Evolutionary conservation across 768 basidiomycete genomes (phyloP).

Genomic region (Lactarius pseudohatsudake): DNA sequence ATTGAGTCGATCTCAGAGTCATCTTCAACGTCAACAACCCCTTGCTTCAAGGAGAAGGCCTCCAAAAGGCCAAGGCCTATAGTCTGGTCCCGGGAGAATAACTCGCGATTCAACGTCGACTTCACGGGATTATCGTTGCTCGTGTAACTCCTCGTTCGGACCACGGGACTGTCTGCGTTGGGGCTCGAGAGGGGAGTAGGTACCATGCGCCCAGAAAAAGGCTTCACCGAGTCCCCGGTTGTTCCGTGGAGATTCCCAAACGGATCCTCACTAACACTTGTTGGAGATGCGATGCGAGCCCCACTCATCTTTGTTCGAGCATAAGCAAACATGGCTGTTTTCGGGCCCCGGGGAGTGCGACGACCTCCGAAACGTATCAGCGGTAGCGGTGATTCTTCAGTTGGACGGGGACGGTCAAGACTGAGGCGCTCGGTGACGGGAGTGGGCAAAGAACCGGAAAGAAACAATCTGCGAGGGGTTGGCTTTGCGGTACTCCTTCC

Average conservation of each 20-base stretch:
- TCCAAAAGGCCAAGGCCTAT: conserved; percentile 34
- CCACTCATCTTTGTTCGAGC: conserved; percentile 22
- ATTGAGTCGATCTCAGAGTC: conserved; percentile 27
- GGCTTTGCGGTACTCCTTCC: conserved; percentile 28
- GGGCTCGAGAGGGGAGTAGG: conserved; percentile 27
- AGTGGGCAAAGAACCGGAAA: conserved; percentile 36
- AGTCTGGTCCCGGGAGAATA: conserved; percentile 16
- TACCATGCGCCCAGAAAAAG: conserved; percentile 6
- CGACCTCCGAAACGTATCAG: conserved; percentile 31
- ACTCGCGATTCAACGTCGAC: conserved; percentile 20
- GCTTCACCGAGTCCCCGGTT: conserved; percentile 14
- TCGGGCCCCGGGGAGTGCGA: conserved; percentile 14
- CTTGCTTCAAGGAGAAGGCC: conserved; percentile 32
- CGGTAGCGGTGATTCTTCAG: conserved; percentile 56
- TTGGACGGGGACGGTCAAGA: conserved; percentile 32
- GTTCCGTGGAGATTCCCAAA: conserved; percentile 25
- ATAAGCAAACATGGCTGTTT: conserved; percentile 29
- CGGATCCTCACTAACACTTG: conserved; percentile 24
- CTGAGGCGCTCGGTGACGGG: conserved; percentile 36
- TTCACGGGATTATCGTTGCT: conserved; percentile 25
- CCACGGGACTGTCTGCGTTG: conserved; percentile 28
- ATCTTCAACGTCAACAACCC: conserved; percentile 22
- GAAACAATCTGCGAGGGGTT: conserved; percentile 44
- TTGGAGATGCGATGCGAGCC: conserved; percentile 7
- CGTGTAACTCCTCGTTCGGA: conserved; percentile 25